Base-by-base conservation (phyloP, 2,329 filamentous ascomycete genomes). In the Biscogniauxia marginata region DNA sequence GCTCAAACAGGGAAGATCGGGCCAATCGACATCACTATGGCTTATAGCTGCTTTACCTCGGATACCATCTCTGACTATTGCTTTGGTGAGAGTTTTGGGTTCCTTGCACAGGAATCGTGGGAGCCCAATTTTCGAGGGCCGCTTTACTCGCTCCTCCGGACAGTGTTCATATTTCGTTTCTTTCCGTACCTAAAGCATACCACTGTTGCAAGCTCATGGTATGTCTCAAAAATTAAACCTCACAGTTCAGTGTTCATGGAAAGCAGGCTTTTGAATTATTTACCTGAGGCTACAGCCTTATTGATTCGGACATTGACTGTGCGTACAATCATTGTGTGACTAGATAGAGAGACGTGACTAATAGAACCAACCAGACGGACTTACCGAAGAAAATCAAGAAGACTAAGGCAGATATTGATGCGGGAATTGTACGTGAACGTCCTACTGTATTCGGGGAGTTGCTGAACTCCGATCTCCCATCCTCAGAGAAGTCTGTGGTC, bases 391-490 rank as follows among this genome's bases (percentile, higher is more conserved):
- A 49, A 4, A 44, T 60, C 34, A 24, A 50, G 22, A 57, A 59
- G 20, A 30, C 53, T 46, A 46, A 56, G 23, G 13, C 2, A 6
- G 50, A 55, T 44, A n/a, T 51, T 6, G 51, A 46, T 20, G 53
- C 50, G 0, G 58, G 53, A 6, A 34, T 50, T 19, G 19, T 43
- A 8, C 50, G 47, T 16, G 39, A 47, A 7, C 56, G 60, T 21
- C 62, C 60, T 2, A 73, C 70, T 2, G 64, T 75, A 24, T 69
- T 75, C n/a, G 60, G 70, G 22, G 67, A 68, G 18, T 66, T 75
- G 4, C 52, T 70, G 0, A 34, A 56, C 0, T 68, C 65, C 46
- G 56, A 59, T n/a, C 67, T 77, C 0, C 71, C 74, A 1, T 39
- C 60, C 1, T 21, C 61, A 3, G 75, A 75, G 44, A 76, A 75